Base-by-base conservation (phyloP, 2,329 filamentous ascomycete genomes). In the Arthrobotrys pseudoclavata region DNA sequence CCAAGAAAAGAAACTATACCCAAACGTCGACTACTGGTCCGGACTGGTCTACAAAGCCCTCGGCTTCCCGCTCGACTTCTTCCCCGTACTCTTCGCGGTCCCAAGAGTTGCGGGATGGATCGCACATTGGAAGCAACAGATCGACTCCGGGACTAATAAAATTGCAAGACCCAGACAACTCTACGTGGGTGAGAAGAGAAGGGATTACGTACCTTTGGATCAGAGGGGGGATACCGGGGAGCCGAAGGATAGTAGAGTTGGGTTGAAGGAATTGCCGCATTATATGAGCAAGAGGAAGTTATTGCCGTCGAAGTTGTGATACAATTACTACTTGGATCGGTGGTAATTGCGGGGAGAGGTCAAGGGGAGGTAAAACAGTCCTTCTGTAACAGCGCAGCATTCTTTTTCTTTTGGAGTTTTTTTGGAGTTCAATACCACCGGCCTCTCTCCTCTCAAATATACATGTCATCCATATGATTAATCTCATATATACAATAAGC, bases 11-110 rank as follows among this genome's bases (percentile, higher is more conserved):
- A 86, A 86, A 78, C 80, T 87, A 42, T 87, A 87, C 79, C 86
- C 86, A 45, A 87, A 87, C 72, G 86, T 87, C 3, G 86, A 87
- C 81, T 87, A 87, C 80, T 87, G 87, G 83, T 86, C 85, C 2
- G 86, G 86, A 0, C 81, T 87, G 29, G 87, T 87, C 79, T 87
- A 87, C 81, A 86, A 87, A 77, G 86, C 86, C 31, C 86, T 87
- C 85, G 86, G 86, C 10, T 87, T 87, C 82, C 86, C 86, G 29
- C 83, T 87, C 0, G 86, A 87, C 80, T 87, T 87, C 80, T 87
- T 87, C 79, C 86, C 86, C 1, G 86, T 87, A 2, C 81, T 87
- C 3, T 87, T 87, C 71, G 86, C 86, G 4, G 86, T 87, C 4
- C 86, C 86, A 0, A 83, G 86, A 15, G 87, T 86, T 61, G 86